Base-by-base conservation (phyloP, 768 basidiomycete species). In the Inosperma sp. region DNA sequence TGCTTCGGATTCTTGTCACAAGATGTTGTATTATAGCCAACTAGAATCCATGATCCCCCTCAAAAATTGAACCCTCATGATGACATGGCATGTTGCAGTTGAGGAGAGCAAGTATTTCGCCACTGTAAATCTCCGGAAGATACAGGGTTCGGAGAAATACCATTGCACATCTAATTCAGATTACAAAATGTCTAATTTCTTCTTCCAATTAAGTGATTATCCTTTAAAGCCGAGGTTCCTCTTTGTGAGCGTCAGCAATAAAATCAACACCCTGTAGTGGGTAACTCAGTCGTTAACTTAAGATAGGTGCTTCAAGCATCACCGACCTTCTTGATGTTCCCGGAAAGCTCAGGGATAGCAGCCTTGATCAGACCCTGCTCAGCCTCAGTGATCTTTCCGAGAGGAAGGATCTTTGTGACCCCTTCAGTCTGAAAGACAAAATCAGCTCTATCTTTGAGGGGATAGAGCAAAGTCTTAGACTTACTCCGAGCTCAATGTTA, bases 401-500 rank as follows among this genome's bases (percentile, higher is more conserved):
- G 77, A n/a, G 84, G 68, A 59, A 79, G 69, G 63, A 99, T 92
- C 72, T 83, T 90, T 59, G 78, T 77, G 44, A 93, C 84, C 63
- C 95, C 96, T 52, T 81, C 79, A 49, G 79, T 65, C 92, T 94
- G 55, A n/a, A 46, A 44, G 37, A 56, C 23, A 57, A 47, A 37
- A 27, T n/a, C 34, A 33, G 13, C 8, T 34, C n/a, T n/a, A n/a
- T n/a, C n/a, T n/a, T n/a, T n/a, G n/a, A n/a, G n/a, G n/a, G n/a
- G n/a, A n/a, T n/a, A n/a, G n/a, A n/a, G n/a, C n/a, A n/a, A n/a
- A n/a, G n/a, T n/a, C n/a, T n/a, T n/a, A n/a, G n/a, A 70, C 77
- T 16, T 67, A 93, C 91, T 53, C 94, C 93, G 51, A 99, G 84
- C 70, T 92, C 85, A 52, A 99, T 80, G 42, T 80, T 84, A 29